A percentile compares a stretch with the other conserved stretches of the same genome.
Conservation (phyloP, 2,329 filamentous ascomycete species). For the Chalara sp. region DNA sequence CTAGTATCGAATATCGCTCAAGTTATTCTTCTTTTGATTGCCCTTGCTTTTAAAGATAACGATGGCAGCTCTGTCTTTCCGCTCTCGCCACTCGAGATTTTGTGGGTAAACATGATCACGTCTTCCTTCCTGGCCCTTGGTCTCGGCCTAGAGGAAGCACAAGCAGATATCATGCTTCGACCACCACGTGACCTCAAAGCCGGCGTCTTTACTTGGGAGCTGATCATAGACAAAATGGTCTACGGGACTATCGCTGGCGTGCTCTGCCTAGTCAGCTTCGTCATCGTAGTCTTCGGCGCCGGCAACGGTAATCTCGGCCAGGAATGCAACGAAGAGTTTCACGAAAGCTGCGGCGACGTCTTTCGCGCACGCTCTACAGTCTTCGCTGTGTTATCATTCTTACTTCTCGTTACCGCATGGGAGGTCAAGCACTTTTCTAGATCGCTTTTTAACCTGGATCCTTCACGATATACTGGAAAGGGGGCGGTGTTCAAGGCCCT, state of each 20-base stretch:
- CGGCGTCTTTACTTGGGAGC: conserved; percentile 57
- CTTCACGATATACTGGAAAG: conserved; percentile 49
- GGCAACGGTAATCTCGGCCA: conserved; percentile 48
- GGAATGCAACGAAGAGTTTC: conserved; percentile 51
- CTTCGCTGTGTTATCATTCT: conserved; percentile 63
- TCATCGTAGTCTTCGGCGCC: conserved; percentile 47
- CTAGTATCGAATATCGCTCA: conserved; percentile 66
- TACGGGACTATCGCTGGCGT: conserved; percentile 59
- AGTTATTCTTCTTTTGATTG: conserved; percentile 61
- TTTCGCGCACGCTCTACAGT: conserved; percentile 62
- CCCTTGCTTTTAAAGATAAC: conserved; percentile 60
- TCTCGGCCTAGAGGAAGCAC: conserved; percentile 62
- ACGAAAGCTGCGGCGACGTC: conserved; percentile 44
- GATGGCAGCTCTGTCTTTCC: conserved; percentile 58
- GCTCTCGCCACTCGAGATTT: conserved; percentile 64
- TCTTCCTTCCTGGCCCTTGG: conserved; percentile 66
- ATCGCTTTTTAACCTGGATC: conserved; percentile 49
- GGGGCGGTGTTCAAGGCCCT: conserved; percentile 52
- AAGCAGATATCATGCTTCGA: conserved; percentile 59
- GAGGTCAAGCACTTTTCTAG: conserved; percentile 66
- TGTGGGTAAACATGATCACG: conserved; percentile 72
- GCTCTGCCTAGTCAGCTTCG: conserved; percentile 55
- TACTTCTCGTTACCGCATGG: conserved; percentile 64
- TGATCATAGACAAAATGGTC: conserved; percentile 60
- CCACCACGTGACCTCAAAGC: conserved; percentile 54